A percentile compares a stretch with the other conserved stretches of the same genome.
Evolutionary conservation across 371 early-diverging fungal genomes (phyloP).

Genomic region (Amoeboaphelidium occidentale): DNA sequence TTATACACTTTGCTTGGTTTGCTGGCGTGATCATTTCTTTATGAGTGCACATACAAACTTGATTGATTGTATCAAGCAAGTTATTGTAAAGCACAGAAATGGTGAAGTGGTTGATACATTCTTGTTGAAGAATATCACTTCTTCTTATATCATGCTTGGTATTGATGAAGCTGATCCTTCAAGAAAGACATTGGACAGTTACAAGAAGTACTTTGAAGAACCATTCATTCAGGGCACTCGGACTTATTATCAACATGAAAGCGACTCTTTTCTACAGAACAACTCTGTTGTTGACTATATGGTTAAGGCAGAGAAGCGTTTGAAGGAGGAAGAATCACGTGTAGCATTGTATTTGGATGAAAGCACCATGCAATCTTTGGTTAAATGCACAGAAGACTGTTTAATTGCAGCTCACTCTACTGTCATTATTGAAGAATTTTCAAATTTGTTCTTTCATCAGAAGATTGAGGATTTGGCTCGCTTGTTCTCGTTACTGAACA

Average conservation of each 20-base stretch:
- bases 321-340: slow-evolving; percentile 67
- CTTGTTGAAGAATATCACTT: not conserved
- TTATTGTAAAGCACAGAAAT: not conserved
- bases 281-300: slow-evolving; percentile 76
- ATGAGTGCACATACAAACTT: not conserved
- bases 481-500: slow-evolving; percentile 51
- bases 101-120: slow-evolving; percentile 4
- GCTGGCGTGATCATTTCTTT: not conserved
- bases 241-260: slow-evolving; percentile 59
- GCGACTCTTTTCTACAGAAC: slow-evolving; percentile 54
- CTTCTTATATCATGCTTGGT: slow-evolving; percentile 19
- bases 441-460: slow-evolving; percentile 51
- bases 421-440: slow-evolving; percentile 65
- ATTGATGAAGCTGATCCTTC: slow-evolving; percentile 51
- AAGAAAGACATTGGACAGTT: slow-evolving; percentile 57
- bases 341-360: slow-evolving; percentile 64
- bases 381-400: slow-evolving; percentile 49
- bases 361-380: slow-evolving; percentile 44
- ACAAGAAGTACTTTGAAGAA: slow-evolving; percentile 50
- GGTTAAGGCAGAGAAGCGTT: slow-evolving; percentile 59
- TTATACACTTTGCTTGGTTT: slow-evolving; percentile 33
- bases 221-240: slow-evolving; percentile 54
- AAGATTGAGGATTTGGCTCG: slow-evolving; percentile 63
- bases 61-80: not conserved
- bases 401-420: slow-evolving; percentile 55